Evolutionary conservation across 2,329 filamentous ascomycete genomes (phyloP), one percentile per base, ranked within the genome.

Genomic region (Diaporthe sp.): DNA sequence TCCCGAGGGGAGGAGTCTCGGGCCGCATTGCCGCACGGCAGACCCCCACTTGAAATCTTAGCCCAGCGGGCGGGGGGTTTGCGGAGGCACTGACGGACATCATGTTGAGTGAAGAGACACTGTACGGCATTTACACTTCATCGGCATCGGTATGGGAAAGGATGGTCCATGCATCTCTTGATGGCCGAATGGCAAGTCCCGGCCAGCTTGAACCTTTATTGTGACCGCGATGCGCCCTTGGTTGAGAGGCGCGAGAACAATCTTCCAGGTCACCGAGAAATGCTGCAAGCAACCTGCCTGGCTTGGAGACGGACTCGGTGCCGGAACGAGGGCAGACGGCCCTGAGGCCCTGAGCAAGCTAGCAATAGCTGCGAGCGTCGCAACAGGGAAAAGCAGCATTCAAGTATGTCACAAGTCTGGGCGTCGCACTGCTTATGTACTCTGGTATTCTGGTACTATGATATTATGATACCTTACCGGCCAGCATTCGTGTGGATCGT

Each of bases 1-100:
- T 51, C 73, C 58, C n/a, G 53, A 51, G 49, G 4, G 12, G 15
- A 57, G 75, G 75, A 57, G 55, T 71, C 20, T 42, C 73, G 75
- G 75, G 53, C 75, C 73, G 75, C 61, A 10, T 49, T 76, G 37
- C 75, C 68, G 73, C 44, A 57, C 37, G 22, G 55, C 42, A 57
- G 71, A 61, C 65, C 65, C 63, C 53, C 61, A 70, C 53, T 44
- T 42, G 42, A 37, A 39, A 65, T 31, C 57, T 73, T 12, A 4
- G 22, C 34, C 47, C n/a, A 28, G n/a, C 22, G 9, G 49, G 65
- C 31, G n/a, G 47, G 47, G 47, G 49, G 9, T 15, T 39, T 15
- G 31, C 17, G n/a, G 5, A 42, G 61, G 13, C 25, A 47, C 13
- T 31, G 65, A 55, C 22, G 34, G 13, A 34, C 47, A 53, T 51